These are phyloP conservation scores for Eucalyptus cloeziana DNA, from an alignment of 345 rosid genomes.

Conservation along the genomic window DNA sequence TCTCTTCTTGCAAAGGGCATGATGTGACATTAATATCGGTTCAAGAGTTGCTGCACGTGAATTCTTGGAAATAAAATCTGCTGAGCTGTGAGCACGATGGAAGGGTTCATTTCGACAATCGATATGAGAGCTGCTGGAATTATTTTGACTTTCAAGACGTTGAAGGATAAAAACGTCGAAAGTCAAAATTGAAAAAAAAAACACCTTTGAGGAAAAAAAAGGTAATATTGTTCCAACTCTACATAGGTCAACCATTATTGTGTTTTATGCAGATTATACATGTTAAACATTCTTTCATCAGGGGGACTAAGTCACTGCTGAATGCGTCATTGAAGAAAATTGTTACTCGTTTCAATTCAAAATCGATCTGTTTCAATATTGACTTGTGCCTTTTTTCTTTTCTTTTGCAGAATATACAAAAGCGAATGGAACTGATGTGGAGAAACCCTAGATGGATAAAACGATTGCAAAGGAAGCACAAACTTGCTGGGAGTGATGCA, in stretches of 20 bases:
- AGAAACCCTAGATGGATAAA: background rate
- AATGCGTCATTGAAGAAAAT: background rate
- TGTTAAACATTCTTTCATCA: background rate
- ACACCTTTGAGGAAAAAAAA: background rate
- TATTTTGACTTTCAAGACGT: background rate
- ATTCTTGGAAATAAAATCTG: background rate
- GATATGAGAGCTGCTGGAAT: background rate
- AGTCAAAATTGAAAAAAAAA: background rate
- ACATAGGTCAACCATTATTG: background rate
- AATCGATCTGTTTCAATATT: background rate
- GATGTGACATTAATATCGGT: background rate
- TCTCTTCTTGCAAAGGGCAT: background rate
- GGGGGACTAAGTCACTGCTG: background rate
- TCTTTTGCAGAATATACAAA: background rate
- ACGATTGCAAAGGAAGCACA: background rate
- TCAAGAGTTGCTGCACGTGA: background rate
- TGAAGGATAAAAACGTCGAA: background rate
- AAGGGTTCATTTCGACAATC: background rate
- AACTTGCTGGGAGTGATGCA: background rate
- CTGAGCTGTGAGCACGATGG: background rate
- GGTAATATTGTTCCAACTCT: background rate
- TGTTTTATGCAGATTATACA: background rate
- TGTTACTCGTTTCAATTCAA: background rate
- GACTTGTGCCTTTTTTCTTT: background rate
- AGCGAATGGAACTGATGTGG: background rate